These are phyloP conservation scores for Wickerhamomyces sp. DNA, from an alignment of 1,139 yeast species.

Conservation along the genomic window DNA sequence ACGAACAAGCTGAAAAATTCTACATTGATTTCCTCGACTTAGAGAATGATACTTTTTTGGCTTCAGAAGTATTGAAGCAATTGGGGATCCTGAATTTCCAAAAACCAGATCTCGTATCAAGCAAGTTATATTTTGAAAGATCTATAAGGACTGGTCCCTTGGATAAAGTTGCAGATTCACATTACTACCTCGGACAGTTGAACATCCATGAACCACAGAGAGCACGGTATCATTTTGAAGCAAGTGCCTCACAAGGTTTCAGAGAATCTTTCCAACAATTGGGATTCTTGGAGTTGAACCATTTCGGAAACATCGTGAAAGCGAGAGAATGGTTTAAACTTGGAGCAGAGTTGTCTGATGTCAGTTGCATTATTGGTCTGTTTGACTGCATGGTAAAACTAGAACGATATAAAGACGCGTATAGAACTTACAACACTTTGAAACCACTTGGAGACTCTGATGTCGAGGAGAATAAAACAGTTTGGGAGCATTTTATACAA, in stretches of 20 bases:
- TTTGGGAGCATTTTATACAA: conserved; percentile 18
- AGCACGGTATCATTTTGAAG: conserved; percentile 66
- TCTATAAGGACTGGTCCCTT: conserved; percentile 56
- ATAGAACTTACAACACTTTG: conserved; percentile 19
- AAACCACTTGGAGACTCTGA: conserved; percentile 8
- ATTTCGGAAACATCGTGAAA: conserved; percentile 46
- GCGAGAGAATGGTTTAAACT: conserved; percentile 82
- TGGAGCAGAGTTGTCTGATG: conserved; percentile 61
- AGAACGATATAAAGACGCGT: conserved; percentile 23
- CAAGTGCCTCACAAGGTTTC: conserved; percentile 72
- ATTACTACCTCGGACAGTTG: conserved; percentile 72
- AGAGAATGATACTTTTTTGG: conserved; percentile 51
- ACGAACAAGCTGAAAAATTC: conserved; percentile 49
- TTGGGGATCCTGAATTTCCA: conserved; percentile 64
- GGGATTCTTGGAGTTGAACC: conserved; percentile 73
- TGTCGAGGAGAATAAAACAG: conserved; percentile 8
- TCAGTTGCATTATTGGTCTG: conserved; percentile 65
- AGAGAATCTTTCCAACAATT: conserved; percentile 69
- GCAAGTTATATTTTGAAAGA: conserved; percentile 55
- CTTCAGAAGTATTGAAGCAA: conserved; percentile 69
- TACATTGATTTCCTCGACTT: conserved; percentile 55
- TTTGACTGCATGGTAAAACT: conserved; percentile 44
- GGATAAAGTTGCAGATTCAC: conserved; percentile 60
- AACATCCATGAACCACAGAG: conserved; percentile 51
- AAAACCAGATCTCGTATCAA: conserved; percentile 42